A percentile compares a stretch with the other conserved stretches of the same genome.
phyloP scores from a whole-genome alignment of 208 protist genomes.

The Porcisia hertigi region DNA sequence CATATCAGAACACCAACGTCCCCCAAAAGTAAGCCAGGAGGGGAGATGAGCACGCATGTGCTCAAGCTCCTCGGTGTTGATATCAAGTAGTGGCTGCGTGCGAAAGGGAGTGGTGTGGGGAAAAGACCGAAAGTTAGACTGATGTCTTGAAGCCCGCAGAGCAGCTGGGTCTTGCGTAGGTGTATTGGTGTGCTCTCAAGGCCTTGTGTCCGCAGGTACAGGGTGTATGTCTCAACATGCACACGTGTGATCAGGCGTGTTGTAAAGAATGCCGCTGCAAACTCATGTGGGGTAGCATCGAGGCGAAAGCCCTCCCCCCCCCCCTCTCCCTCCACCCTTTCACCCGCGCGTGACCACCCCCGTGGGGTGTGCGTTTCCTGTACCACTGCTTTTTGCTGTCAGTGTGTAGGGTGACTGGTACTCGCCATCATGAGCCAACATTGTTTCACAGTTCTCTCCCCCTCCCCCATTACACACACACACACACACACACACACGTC shows the following conservation, averaged over 20 bases:
- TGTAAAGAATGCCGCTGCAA: background rate
- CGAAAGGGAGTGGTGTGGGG: background rate
- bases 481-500: background rate
- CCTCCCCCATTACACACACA: background rate
- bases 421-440: background rate
- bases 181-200: background rate
- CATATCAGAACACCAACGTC: background rate
- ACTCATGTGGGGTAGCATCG: background rate
- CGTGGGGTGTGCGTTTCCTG: background rate
- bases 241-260: background rate
- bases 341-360: background rate
- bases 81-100: background rate
- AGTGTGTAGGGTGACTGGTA: background rate
- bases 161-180: background rate
- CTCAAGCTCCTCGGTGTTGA: background rate
- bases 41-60: background rate
- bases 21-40: background rate
- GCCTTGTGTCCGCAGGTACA: background rate
- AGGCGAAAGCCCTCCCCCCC: background rate
- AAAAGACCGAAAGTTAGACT: background rate
- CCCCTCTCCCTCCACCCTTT: too few species aligned
- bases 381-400: background rate
- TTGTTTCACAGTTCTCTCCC: background rate
- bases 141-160: background rate
- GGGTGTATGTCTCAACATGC: background rate